Base-by-base conservation (phyloP, 768 basidiomycete species). In the Russula virescens region DNA sequence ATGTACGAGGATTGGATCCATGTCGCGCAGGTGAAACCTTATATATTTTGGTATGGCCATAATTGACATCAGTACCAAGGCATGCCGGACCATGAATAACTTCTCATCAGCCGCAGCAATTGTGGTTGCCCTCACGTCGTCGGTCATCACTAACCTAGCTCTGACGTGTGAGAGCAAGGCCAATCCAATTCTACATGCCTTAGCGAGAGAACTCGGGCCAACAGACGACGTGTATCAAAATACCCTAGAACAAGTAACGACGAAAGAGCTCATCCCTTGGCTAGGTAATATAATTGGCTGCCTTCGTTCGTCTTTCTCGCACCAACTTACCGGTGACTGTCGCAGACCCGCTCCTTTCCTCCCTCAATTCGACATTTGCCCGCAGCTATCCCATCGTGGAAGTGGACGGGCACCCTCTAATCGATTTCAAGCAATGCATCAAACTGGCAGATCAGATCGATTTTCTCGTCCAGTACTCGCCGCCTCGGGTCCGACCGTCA, bases 161-260 rank as follows among this genome's bases (percentile, higher is more conserved):
- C 58, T 59, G 34, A 63, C 62, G 14, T 63, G 58, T 46, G 58
- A 63, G 31, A 60, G 40, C 52, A 55, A 31, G 58, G 43, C 47
- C 9, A 48, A 26, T 2, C 38, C 18, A 25, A 16, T 28, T 43
- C 21, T 63, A 35, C 47, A 28, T 1, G 10, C 13, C 5, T 43
- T 63, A 7, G 23, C 31, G 31, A 26, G n/a, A 50, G 53, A 59
- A 0, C 21, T 63, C 2, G 5, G 11, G 16, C 19, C 35, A 3
- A 40, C 21, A 35, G 19, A 45, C 16, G 48, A 23, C 14, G 19
- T 46, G 10, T 63, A 63, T 31, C 38, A 47, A 38, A 21, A 21
- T 13, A 26, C 42, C 13, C 16, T 60, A 18, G 13, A 16, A 6
- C 21, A 38, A 5, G 18, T 19, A 14, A 47, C 2, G 6, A 60